Evolutionary conservation across 495 filamentous ascomycete genomes (phyloP), one percentile per base, ranked within the genome.

Genomic region (Hypoxylon crocopeplum): DNA sequence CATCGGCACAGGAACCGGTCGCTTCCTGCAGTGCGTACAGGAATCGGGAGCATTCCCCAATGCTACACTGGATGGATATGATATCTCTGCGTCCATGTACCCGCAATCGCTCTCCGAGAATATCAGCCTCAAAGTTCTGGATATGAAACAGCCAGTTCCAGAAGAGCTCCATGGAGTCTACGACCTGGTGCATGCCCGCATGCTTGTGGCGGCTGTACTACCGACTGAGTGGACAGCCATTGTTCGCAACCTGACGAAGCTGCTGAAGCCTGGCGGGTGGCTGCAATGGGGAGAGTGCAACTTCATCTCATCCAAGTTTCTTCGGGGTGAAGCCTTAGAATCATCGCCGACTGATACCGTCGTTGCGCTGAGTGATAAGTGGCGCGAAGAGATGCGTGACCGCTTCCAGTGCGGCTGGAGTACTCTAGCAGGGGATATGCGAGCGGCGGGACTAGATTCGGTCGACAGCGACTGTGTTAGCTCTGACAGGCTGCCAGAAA

Each of bases 101-200:
- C 71, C 67, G n/a, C 30, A 64, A 0, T 22, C 40, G 0, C 48
- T 61, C 6, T 72, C 72, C 0, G 12, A 56, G 10, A 78, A 76
- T 55, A 52, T 76, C 6, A 16, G 45, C 0, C 55, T 76, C 33
- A 16, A 48, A 12, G 20, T 63, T 7, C 62, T 69, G 16, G 66
- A 76, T 56, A 67, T 74, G 53, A 55, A 60, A 39, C 17, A 36
- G 36, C 70, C 71, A 1, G 68, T 74, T 34, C 69, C 72, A 5
- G 51, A 52, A 13, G 32, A 56, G 1, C 50, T 73, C 20, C 34
- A 40, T 20, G 66, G 66, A 17, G 64, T 48, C 11, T 79, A 69
- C 51, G 73, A 77, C 42, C 11, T 76, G 11, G 69, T 77, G 7
- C 68, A 71, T 24, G 67, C 70, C 17, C 70, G 75, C 1, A 55